These are phyloP conservation scores for Salix brachista DNA, from an alignment of 345 rosid genomes.

Conservation along the genomic window DNA sequence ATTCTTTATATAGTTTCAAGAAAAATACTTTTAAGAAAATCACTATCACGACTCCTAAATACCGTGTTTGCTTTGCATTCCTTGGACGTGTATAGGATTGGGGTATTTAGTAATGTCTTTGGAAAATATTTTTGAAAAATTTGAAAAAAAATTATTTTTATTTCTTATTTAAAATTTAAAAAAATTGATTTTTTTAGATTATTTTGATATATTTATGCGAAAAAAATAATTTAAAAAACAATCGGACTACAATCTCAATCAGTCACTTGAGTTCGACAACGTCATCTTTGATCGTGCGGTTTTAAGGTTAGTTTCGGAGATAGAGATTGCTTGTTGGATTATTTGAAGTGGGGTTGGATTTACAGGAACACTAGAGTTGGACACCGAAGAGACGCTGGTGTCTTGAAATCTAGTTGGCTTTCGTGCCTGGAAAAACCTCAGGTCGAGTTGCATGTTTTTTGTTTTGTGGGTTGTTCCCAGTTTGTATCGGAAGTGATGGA, in stretches of 20 bases:
- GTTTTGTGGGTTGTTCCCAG: constrained; percentile 3
- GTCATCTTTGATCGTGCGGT: constrained; percentile 48
- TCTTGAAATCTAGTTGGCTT: constrained; percentile 61
- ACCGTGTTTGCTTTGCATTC: constrained; percentile 41
- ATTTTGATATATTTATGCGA: too few species aligned
- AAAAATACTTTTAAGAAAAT: too few species aligned
- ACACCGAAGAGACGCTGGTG: constrained; percentile 37
- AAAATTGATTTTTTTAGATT: too few species aligned
- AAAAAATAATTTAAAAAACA: too few species aligned
- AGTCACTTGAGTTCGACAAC: background rate
- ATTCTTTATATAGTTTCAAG: too few species aligned
- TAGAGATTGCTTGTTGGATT: constrained; percentile 57
- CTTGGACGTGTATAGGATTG: constrained; percentile 46
- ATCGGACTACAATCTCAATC: too few species aligned
- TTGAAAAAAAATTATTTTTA: too few species aligned
- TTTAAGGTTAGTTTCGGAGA: constrained; percentile 50
- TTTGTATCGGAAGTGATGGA: background rate
- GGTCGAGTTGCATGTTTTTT: background rate
- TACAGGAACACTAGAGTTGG: constrained; percentile 20
- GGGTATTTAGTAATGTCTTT: too few species aligned
- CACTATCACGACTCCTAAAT: too few species aligned
- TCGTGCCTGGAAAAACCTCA: constrained; percentile 42
- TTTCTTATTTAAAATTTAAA: too few species aligned
- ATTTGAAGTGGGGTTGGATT: constrained; percentile 47
- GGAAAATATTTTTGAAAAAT: too few species aligned